Base-by-base conservation (phyloP, 768 basidiomycete genomes). In the Gautieria morchelliformis region DNA sequence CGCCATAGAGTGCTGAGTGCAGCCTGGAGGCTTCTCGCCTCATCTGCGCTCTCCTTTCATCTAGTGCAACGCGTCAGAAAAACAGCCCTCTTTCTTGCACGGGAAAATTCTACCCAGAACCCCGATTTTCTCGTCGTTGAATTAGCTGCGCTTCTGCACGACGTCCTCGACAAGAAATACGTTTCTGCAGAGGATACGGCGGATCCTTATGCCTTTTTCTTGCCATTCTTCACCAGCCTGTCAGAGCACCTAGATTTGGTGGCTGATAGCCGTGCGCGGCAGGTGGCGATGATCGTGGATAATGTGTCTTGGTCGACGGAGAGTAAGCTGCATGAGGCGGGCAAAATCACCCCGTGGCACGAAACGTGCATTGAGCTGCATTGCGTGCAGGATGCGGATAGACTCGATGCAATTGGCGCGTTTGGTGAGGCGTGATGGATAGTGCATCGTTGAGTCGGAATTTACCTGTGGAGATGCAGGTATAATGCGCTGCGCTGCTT, bases 271-370 rank as follows among this genome's bases (percentile, higher is more conserved):
- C 77, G 85, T 27, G 85, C 82, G 27, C 71, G 69, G 44, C 62
- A 72, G 20, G 75, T 89, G 48, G 71, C 79, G 24, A 72, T 69
- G 61, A 80, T 94, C 59, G 74, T 93, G 30, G 84, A 89, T 33
- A 85, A 84, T 60, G 84, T 93, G 4, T 91, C 87, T 0, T 94
- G 89, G 88, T 84, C 79, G 44, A 92, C 85, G 3, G 93, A 94
- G 69, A 85, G 83, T 67, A 81, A 75, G 60, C 72, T 88, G 7
- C 74, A 79, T 15, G 75, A 78, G 52, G 42, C 15, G 19, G 83
- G 80, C 0, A 59, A 71, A 53, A 81, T 86, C 74, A 78, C 75
- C 2, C 70, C 74, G 20, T 90, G 88, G 89, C 85, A 91, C 61
- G 70, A 78, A 6, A 70, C 74, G 33, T 92, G 88, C 64, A 61